Conservation (phyloP, 2,329 filamentous ascomycete species). For the Ceratocystis eucalypticola region DNA sequence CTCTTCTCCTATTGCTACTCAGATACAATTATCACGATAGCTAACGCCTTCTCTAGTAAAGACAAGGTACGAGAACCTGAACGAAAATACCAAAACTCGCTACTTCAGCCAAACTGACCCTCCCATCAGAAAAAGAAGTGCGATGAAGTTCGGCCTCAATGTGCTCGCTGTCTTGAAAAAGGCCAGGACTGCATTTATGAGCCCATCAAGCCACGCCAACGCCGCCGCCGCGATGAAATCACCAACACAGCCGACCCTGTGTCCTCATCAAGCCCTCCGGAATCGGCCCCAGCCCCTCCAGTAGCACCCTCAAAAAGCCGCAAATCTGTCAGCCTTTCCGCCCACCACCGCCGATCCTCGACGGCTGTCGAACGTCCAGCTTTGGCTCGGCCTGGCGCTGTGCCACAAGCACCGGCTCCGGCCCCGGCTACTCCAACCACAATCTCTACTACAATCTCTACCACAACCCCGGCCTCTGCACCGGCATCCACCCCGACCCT, state of each 20-base stretch:
- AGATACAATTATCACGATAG: not conserved
- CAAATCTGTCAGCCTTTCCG: not conserved
- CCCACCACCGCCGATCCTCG: not conserved
- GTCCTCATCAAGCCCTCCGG: not conserved
- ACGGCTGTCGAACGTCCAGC: not conserved
- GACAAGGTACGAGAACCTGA: constrained; percentile 16
- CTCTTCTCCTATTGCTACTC: not conserved
- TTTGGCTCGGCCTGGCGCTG: not conserved
- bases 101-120: not conserved
- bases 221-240: constrained; percentile 22
- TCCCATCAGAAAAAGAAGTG: constrained; percentile 42
- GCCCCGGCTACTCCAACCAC: not conserved
- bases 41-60: constrained; percentile 13
- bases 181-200: constrained; percentile 39
- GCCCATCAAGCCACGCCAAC: constrained; percentile 31
- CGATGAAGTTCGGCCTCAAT: constrained; percentile 39
- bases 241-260: not conserved
- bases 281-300: not conserved
- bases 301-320: not conserved
- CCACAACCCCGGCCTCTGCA: not conserved
- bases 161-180: constrained; percentile 38
- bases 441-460: not conserved
- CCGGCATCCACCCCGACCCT: not conserved
- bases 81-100: not conserved
- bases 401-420: not conserved